Percentiles rank a stretch among this genome's conserved stretches.
phyloP scores from a whole-genome alignment of 345 rosid species.

The Mallotus nudiflorus region DNA sequence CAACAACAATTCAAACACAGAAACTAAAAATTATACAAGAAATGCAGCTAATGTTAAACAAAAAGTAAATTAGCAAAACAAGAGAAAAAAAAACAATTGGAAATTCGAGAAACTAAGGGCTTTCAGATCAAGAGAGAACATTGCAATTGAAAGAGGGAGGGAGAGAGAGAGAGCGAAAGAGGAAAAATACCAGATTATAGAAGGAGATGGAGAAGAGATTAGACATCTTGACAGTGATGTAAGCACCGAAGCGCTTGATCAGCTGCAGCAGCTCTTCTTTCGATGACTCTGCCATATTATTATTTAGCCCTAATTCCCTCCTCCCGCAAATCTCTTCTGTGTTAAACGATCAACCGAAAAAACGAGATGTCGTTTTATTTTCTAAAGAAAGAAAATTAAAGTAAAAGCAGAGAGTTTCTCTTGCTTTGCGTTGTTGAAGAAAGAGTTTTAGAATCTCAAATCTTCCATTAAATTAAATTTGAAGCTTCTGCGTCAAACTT shows the following conservation, averaged over 20 bases:
- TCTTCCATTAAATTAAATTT: too few relatives aligned
- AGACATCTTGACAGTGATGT: conserved; percentile 67
- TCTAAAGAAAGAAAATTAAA: neutral
- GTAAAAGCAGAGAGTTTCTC: neutral
- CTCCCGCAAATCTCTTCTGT: too few relatives aligned
- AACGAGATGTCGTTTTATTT: neutral
- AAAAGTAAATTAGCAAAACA: neutral
- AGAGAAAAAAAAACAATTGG: neutral
- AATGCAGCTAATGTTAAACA: neutral
- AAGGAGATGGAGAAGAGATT: conserved; percentile 60
- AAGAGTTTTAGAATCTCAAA: neutral
- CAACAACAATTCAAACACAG: neutral
- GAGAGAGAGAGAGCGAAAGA: neutral
- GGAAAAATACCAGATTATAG: conserved; percentile 56
- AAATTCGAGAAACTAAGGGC: neutral
- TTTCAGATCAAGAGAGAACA: neutral
- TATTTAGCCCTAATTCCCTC: conserved; percentile 2
- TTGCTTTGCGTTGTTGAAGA: neutral
- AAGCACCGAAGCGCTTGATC: conserved; percentile 88
- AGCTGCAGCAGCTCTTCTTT: conserved; percentile 80
- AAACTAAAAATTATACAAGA: neutral
- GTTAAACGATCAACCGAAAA: neutral
- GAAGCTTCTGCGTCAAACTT: too few relatives aligned
- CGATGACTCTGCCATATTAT: conserved; percentile 43
- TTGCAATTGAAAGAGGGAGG: neutral